Evolutionary conservation across 371 early-diverging fungal species (phyloP).

Genomic region (Mucor racemosus): DNA sequence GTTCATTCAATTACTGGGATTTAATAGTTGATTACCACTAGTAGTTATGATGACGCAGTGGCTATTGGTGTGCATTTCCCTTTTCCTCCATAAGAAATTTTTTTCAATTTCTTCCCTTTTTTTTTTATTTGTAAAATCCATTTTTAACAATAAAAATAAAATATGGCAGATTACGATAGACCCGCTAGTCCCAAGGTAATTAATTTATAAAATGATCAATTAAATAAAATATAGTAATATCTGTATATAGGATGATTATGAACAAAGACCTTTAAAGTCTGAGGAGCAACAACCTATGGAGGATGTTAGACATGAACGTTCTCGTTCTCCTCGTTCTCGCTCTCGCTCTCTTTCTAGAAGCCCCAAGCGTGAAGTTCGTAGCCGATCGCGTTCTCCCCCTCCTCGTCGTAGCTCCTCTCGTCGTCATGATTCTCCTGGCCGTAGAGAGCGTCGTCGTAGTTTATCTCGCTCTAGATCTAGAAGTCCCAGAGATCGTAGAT

Average conservation of each 20-base stretch:
- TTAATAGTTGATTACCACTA: neutral
- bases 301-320: constrained; percentile 20
- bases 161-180: constrained; percentile 29
- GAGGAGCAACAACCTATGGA: constrained; percentile 12
- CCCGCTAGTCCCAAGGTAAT: constrained; percentile 29
- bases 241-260: constrained; percentile 5
- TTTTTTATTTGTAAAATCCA: too few species aligned
- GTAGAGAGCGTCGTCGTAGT: constrained; percentile 36
- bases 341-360: constrained; percentile 28
- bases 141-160: neutral
- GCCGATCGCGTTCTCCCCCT: constrained; percentile 35
- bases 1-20: neutral
- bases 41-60: neutral
- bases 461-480: constrained; percentile 39
- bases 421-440: constrained; percentile 28
- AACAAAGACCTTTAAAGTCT: constrained; percentile 13
- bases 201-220: neutral
- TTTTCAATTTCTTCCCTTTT: neutral
- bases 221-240: neutral
- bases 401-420: constrained; percentile 37
- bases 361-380: constrained; percentile 24
- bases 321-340: constrained; percentile 35
- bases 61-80: neutral
- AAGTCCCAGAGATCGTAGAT: constrained; percentile 26
- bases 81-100: constrained; percentile 10